Percentiles rank a stretch among this genome's conserved stretches.
These are phyloP conservation scores for Monilinia fructigena DNA, from an alignment of 2,329 filamentous ascomycete species.

Conservation along the genomic window DNA sequence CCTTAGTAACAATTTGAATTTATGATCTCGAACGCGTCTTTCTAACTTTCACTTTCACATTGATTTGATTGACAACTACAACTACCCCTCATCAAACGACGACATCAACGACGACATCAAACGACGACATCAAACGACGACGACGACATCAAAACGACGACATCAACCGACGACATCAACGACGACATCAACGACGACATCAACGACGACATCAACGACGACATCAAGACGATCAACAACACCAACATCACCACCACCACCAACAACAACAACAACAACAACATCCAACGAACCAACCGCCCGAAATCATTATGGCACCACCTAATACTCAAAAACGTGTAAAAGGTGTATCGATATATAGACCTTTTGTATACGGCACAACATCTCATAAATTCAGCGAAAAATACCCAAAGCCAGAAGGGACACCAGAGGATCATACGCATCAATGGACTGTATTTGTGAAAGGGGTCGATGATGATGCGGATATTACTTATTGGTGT, in stretches of 20 bases:
- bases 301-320: constrained; percentile 48
- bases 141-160: background rate
- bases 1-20: too few relatives aligned
- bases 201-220: background rate
- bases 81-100: constrained; percentile 4
- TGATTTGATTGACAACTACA: constrained; percentile 4
- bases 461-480: constrained; percentile 82
- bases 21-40: constrained; percentile 1
- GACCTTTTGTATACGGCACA: constrained; percentile 72
- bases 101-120: background rate
- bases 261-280: background rate
- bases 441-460: constrained; percentile 97
- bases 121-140: background rate
- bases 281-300: background rate
- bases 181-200: background rate
- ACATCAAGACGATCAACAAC: too few relatives aligned
- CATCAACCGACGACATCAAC: background rate
- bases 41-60: too few relatives aligned
- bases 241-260: background rate
- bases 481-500: constrained; percentile 92
- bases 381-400: constrained; percentile 79
- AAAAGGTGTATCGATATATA: constrained; percentile 62
- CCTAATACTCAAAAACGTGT: constrained; percentile 59
- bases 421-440: constrained; percentile 85
- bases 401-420: constrained; percentile 69